Evolutionary conservation across 1,284 basidiomycete species (phyloP), one percentile per base, ranked within the genome.

Genomic region (Trichosporon coremiiforme): DNA sequence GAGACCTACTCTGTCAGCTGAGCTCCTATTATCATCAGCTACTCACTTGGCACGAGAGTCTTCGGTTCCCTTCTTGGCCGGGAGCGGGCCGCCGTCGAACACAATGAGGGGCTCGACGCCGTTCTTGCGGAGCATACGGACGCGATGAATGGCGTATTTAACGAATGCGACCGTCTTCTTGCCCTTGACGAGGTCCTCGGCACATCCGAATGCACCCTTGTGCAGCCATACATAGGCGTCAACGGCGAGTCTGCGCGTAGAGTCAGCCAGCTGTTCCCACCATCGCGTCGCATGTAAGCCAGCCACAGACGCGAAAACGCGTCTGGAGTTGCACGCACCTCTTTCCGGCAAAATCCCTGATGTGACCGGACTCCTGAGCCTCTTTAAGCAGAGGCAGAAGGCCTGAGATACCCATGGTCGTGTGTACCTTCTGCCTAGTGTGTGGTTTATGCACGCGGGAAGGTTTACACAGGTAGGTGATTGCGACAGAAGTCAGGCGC

Each of bases 41-140:
- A 75, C 85, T 72, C 71, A 86, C 86, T 82, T 83, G 78, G 89
- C 90, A 62, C 96, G 89, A 53, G 92, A 91, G 10, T 85, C 87
- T 77, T 99, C 97, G 0, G 96, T 99, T 0, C 90, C 90, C 78
- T 88, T 89, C 86, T 99, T 99, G 29, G 95, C 95, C 7, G 95
- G 95, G 36, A 99, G 87, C 7, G 91, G 92, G 0, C 95, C 97
- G 10, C 97, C 97, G 79, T 99, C 97, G 79, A 99, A 98, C 8
- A 99, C 97, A 63, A 99, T 85, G 80, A 93, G 95, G 0, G 97
- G 96, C 66, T 87, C 88, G 73, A 99, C 91, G 31, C 89, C 89
- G 80, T 94, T 87, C 82, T 97, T 90, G 71, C 89, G 88, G 66
- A 99, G 84, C 76, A 99, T 88, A 31, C 94, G 88, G 47, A 99